A percentile compares a stretch with the other conserved stretches of the same genome.
phyloP scores from a whole-genome alignment of 345 rosid genomes.

The Corchorus olitorius region DNA sequence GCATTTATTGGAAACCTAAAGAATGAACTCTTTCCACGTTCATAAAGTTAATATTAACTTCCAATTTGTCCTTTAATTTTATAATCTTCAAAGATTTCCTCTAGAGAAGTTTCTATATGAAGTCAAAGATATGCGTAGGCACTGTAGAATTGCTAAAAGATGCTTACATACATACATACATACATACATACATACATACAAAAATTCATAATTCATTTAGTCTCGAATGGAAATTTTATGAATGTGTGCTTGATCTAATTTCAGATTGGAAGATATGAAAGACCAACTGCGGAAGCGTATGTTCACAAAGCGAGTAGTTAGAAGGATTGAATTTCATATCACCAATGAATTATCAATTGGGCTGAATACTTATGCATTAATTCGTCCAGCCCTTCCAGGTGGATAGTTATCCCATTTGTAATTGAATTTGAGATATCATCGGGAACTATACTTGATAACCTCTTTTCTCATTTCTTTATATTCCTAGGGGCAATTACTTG shows the following conservation, averaged over 20 bases:
- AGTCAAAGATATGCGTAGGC: neutral
- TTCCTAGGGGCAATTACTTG: slow-evolving; percentile 68
- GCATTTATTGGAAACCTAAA: neutral
- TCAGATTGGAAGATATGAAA: slow-evolving; percentile 89
- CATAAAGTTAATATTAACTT: neutral
- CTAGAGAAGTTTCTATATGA: neutral
- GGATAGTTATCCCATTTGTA: slow-evolving; percentile 5
- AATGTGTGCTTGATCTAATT: slow-evolving; percentile 24
- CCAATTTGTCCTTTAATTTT: neutral
- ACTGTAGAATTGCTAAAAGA: neutral
- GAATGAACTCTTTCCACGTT: neutral
- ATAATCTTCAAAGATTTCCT: neutral
- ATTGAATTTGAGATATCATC: slow-evolving; percentile 13
- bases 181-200: neutral
- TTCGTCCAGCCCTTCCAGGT: slow-evolving; percentile 87
- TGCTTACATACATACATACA: neutral
- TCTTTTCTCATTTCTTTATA: slow-evolving; percentile 1
- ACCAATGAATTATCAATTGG: slow-evolving; percentile 68
- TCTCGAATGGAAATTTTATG: slow-evolving; percentile 3
- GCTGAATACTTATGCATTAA: slow-evolving; percentile 78
- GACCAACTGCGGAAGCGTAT: slow-evolving; percentile 84
- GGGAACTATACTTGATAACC: slow-evolving; percentile 12
- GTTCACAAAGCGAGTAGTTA: slow-evolving; percentile 76
- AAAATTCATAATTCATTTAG: neutral
- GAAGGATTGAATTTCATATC: slow-evolving; percentile 58